These are phyloP conservation scores for Pythium folliculosum DNA, from an alignment of 352 stramenopile genomes.

Conservation along the genomic window DNA sequence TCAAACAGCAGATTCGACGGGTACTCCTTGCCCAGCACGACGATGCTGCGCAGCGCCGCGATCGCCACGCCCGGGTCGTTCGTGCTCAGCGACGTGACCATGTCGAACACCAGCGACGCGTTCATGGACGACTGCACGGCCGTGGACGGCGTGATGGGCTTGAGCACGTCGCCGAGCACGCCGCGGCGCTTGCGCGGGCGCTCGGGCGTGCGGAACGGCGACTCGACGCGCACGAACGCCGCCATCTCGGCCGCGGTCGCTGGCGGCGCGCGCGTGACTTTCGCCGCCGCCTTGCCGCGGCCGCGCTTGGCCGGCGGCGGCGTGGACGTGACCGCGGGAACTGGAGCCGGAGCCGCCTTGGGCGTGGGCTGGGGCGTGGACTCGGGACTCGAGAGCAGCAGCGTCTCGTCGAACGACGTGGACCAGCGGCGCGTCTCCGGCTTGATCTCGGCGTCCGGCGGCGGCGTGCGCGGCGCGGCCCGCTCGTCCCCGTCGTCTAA, in stretches of 20 bases:
- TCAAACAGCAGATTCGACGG: constrained; percentile 78
- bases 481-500: constrained; percentile 3
- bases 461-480: constrained; percentile 8
- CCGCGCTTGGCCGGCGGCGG: constrained; percentile 4
- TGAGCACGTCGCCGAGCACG: constrained; percentile 31
- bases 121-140: constrained; percentile 75
- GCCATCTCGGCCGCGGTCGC: not conserved
- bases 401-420: constrained; percentile 7
- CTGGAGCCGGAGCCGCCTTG: not conserved
- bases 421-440: not conserved
- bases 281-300: constrained; percentile 4
- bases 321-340: not conserved
- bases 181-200: constrained; percentile 43
- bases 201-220: constrained; percentile 13
- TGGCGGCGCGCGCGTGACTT: not conserved
- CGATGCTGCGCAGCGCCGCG: constrained; percentile 71
- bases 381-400: constrained; percentile 21
- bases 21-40: constrained; percentile 85
- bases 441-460: not conserved
- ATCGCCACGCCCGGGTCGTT: constrained; percentile 82
- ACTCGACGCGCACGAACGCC: not conserved
- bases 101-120: constrained; percentile 76
- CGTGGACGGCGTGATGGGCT: constrained; percentile 66
- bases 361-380: not conserved
- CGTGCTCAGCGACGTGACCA: constrained; percentile 82